Evolutionary conservation across 106 monocot genomes (phyloP).

Genomic region (Allium cepa): DNA sequence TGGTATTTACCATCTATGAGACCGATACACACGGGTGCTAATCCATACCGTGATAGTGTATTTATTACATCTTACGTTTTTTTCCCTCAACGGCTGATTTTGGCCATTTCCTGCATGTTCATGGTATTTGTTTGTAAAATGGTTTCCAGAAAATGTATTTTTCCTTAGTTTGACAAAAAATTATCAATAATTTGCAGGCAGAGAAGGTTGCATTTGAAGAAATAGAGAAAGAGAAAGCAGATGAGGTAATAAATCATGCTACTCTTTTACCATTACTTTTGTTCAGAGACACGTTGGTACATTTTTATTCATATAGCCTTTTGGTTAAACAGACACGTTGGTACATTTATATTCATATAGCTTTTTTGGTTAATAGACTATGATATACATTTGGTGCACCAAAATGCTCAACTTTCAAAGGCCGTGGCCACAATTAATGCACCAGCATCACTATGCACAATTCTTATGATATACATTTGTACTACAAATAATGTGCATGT

Average conservation of each 20-base stretch:
- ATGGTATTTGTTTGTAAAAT: too few species aligned
- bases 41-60: too few species aligned
- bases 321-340: neutral
- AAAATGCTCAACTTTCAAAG: neutral
- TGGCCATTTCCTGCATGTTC: neutral
- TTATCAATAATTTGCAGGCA: slow-evolving; percentile 9
- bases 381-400: neutral
- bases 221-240: slow-evolving; percentile 39
- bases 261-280: neutral
- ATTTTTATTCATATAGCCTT: neutral
- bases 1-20: neutral
- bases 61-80: too few species aligned
- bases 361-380: neutral
- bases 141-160: too few species aligned
- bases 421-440: too few species aligned
- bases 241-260: slow-evolving; percentile 24
- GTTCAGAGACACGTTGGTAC: neutral
- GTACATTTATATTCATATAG: neutral
- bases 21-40: too few species aligned
- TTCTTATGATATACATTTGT: neutral
- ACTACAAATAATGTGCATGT: neutral
- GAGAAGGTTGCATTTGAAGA: slow-evolving; percentile 58
- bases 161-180: neutral
- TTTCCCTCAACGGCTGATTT: too few species aligned
- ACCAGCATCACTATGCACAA: too few species aligned